phyloP scores from a whole-genome alignment of 139 green algal species.

The Chlamydomonas sp. region DNA sequence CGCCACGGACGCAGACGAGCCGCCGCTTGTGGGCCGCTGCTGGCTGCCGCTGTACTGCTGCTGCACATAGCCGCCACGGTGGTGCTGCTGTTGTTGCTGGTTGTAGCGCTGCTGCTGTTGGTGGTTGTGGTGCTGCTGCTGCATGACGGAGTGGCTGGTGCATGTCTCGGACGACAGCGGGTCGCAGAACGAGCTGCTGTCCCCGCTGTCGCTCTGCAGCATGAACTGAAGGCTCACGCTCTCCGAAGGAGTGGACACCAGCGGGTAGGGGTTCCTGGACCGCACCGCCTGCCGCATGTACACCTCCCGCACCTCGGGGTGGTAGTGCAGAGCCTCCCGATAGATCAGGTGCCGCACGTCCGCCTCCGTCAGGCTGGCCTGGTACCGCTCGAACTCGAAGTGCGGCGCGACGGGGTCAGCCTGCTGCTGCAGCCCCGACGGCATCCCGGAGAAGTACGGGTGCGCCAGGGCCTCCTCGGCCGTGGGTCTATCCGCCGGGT shows the following conservation, averaged over 20 bases:
- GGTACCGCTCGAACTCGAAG: constrained; percentile 46
- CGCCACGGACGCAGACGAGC: too few species aligned
- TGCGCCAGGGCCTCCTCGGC: constrained; percentile 74
- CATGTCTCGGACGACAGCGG: too few species aligned
- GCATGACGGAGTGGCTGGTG: neutral
- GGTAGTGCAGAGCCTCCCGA: constrained; percentile 46
- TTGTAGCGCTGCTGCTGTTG: neutral
- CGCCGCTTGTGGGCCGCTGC: too few species aligned
- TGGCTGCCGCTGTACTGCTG: too few species aligned
- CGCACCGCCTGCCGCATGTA: neutral
- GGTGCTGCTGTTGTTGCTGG: neutral
- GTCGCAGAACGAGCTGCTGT: neutral
- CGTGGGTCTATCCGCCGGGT: constrained; percentile 77
- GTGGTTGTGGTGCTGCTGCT: neutral
- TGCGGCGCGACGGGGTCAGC: neutral
- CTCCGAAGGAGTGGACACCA: neutral
- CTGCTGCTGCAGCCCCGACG: constrained; percentile 17
- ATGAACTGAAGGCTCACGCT: neutral
- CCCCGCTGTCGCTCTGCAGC: neutral
- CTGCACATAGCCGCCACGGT: neutral
- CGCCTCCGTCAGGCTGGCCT: constrained; percentile 23
- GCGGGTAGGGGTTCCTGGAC: constrained; percentile 40
- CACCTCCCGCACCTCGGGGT: constrained; percentile 18
- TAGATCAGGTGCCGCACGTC: constrained; percentile 53
- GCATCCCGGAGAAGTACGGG: constrained; percentile 73